Base-by-base conservation (phyloP, 352 stramenopile genomes). In the Phytopythium sindhum region DNA sequence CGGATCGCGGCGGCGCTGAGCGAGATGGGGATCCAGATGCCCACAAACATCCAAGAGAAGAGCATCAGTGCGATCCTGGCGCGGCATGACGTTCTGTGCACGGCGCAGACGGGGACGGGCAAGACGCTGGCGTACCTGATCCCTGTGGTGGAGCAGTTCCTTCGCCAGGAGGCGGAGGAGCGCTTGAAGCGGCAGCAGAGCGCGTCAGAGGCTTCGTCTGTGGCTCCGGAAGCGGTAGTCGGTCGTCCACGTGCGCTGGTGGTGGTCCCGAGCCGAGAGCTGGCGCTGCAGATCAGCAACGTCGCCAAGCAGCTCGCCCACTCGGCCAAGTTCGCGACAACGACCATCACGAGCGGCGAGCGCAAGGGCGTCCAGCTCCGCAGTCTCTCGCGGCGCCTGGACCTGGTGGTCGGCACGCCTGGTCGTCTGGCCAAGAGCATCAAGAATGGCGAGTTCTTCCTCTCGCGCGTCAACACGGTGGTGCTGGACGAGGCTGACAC, bases 401-500 rank as follows among this genome's bases (percentile, higher is more conserved):
- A 95, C 44, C 56, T 91, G 24, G 72, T 95, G 51, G 81, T 95
- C 51, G 86, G 82, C 14, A 95, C 86, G 29, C 86, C 86, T 21
- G 86, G 86, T 1, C 74, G 86, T 1, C 67, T 95, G 21, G 78
- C 80, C 39, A 91, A 90, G 60, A 90, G 81, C 62, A 81, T 93
- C 45, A 78, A 72, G 52, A 83, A 79, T 26, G 73, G 75, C 23
- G 82, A 93, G 53, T 81, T 95, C 57, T 91, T 84, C 28, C 67
- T 95, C n/a, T 93, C 84, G n/a, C 77, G 73, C 4, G 73, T 93
- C 44, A 63, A 77, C 39, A 90, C 81, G 5, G 56, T 93, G 51
- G 78, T 93, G 41, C 57, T 91, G 9, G 86, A 95, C 60, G 86
- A 95, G 61, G 86, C 86, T 10, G 86, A 95, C 50, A 93, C 81